Conservation (phyloP, 306 rosid species). For the Potentilla sterilis region DNA sequence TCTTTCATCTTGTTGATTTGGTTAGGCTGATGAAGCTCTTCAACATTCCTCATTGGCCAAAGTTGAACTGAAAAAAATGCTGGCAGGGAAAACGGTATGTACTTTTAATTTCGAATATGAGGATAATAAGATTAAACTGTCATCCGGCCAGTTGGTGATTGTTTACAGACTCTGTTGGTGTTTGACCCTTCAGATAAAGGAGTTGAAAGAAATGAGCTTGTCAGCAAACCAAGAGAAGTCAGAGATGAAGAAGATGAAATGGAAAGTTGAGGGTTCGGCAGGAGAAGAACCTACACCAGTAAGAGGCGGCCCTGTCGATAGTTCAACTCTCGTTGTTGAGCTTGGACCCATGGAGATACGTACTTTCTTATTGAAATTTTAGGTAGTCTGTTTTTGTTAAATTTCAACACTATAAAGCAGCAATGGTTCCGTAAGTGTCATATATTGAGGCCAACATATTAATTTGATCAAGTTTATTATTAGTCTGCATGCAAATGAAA, state of each 20-base stretch:
- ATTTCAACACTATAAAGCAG: not conserved
- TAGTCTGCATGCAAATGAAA: not conserved
- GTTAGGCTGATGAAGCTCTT: constrained; percentile 62
- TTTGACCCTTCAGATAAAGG: constrained; percentile 43
- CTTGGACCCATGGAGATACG: constrained; percentile 93
- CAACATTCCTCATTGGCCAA: constrained; percentile 53
- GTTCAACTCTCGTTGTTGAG: constrained; percentile 45
- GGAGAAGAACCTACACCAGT: constrained; percentile 28
- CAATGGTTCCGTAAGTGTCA: not conserved
- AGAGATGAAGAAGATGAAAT: constrained; percentile 48
- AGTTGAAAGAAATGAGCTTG: constrained; percentile 59
- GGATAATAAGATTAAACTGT: not conserved
- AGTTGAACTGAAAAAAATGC: constrained; percentile 77
- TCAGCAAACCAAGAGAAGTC: constrained; percentile 79
- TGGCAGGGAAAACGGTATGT: constrained; percentile 56
- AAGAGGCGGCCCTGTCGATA: constrained; percentile 47
- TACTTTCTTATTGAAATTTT: constrained; percentile 54
- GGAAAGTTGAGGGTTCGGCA: constrained; percentile 58
- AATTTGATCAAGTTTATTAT: not conserved
- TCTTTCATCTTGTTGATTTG: constrained; percentile 18
- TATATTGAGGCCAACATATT: not conserved
- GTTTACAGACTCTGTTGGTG: not conserved
- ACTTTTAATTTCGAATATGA: not conserved
- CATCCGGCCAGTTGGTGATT: not conserved
- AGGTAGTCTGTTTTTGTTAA: not conserved